Base-by-base conservation (phyloP, 768 basidiomycete species). In the Psilocybe cyanescens region DNA sequence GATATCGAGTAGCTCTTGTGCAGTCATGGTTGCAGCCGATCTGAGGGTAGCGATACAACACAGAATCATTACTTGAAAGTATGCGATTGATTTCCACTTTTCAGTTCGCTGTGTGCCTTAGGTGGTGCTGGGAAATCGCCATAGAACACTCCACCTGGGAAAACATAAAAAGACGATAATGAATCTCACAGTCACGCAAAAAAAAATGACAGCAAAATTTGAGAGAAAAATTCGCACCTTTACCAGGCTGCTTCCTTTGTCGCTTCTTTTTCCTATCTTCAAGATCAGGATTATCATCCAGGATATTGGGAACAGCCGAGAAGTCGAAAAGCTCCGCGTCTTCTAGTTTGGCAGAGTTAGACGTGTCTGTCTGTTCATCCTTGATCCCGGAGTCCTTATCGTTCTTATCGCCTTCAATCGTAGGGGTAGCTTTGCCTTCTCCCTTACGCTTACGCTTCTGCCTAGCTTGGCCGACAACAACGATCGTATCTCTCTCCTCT, bases 111-210 rank as follows among this genome's bases (percentile, higher is more conserved):
- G 59, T 85, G 78, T 33, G 87, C 87, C 68, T 81, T 85, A 0
- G 88, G 90, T 19, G 87, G 85, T 19, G 83, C 83, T 60, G 83
- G 85, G 78, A 91, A 89, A 68, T 86, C 78, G 19, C 85, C 85
- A 60, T 83, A 81, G 49, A 77, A 78, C 30, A 63, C 67, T 46
- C 78, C 81, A 60, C 77, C 83, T 83, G 60, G 16, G 57, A 64
- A 64, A 45, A 53, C 55, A 45, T 37, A 33, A 24, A 47, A 58
- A 46, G 58, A 58, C 37, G 48, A 63, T 33, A 46, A 51, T 33
- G 50, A 28, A 60, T 31, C 33, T 45, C 50, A 30, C 3, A 11
- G n/a, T 35, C 24, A 58, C 7, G 31, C 12, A 24, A 35, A 35
- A 7, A 51, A 9, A 57, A 8, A 24, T 30, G 35, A 55, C 28